Evolutionary conservation across 2,329 filamentous ascomycete species (phyloP).

Genomic region (Xylariaceae sp.): DNA sequence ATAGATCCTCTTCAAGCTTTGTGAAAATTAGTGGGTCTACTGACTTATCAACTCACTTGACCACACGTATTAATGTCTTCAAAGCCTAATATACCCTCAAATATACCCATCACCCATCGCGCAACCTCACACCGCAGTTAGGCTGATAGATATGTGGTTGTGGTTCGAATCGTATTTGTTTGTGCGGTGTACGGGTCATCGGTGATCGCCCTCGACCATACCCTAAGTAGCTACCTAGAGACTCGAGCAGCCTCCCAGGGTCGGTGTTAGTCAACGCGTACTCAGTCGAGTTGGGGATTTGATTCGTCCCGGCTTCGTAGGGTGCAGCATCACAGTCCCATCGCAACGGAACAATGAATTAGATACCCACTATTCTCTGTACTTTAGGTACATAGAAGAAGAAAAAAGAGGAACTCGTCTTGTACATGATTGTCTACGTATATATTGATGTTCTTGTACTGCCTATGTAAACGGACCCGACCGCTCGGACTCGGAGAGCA

Average conservation of each 20-base stretch:
- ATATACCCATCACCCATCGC: no score
- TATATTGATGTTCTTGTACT: neutral
- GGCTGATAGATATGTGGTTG: no score
- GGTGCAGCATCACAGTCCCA: neutral
- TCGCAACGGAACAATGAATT: neutral
- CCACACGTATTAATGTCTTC: no score
- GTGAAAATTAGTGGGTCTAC: no score
- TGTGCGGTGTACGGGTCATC: neutral
- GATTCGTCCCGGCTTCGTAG: neutral
- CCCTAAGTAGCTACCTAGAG: neutral
- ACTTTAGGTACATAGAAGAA: neutral
- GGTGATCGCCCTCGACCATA: neutral
- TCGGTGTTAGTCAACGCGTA: neutral
- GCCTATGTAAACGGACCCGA: slow-evolving; percentile 8
- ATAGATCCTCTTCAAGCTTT: no score
- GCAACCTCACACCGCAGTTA: no score
- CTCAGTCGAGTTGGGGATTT: neutral
- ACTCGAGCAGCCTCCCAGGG: neutral
- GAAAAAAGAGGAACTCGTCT: neutral
- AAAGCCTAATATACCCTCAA: no score
- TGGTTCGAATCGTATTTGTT: neutral
- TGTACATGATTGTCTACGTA: neutral
- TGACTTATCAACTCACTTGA: no score
- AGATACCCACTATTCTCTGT: neutral
- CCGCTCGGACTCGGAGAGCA: slow-evolving; percentile 7